Evolutionary conservation across 1,139 yeast genomes (phyloP).

Genomic region (Suzukiozyma palmioleophila): DNA sequence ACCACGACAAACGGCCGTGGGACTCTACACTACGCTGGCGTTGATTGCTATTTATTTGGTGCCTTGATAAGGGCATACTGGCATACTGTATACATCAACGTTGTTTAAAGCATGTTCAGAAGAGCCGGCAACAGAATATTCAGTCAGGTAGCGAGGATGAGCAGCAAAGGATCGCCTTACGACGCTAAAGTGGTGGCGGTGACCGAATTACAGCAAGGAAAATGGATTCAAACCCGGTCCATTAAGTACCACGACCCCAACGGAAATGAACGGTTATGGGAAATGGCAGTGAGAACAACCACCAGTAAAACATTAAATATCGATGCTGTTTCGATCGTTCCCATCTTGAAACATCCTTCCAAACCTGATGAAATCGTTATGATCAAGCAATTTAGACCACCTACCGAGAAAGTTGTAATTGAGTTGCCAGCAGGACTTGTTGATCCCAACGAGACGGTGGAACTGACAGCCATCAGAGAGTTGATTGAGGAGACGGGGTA

Average conservation of each 20-base stretch:
- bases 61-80: too few relatives aligned
- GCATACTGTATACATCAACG: too few relatives aligned
- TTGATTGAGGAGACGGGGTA: constrained; percentile 91
- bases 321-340: constrained; percentile 89
- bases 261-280: constrained; percentile 75
- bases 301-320: constrained; percentile 60
- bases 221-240: constrained; percentile 49
- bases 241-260: constrained; percentile 67
- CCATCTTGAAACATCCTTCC: constrained; percentile 51
- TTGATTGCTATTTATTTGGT: too few relatives aligned
- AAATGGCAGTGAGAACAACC: constrained; percentile 82
- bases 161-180: constrained; percentile 29
- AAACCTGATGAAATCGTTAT: constrained; percentile 55
- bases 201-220: constrained; percentile 23
- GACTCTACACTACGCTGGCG: too few relatives aligned
- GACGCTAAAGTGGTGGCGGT: constrained; percentile 29
- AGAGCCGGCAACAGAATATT: neutral
- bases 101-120: neutral
- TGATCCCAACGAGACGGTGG: constrained; percentile 77
- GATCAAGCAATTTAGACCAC: constrained; percentile 90
- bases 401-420: constrained; percentile 79
- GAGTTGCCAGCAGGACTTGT: constrained; percentile 95
- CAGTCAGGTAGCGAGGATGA: neutral
- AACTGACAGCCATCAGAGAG: constrained; percentile 81
- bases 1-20: too few relatives aligned